Evolutionary conservation across 768 basidiomycete genomes (phyloP).

Genomic region (Pseudohyphozyma bogoriensis): DNA sequence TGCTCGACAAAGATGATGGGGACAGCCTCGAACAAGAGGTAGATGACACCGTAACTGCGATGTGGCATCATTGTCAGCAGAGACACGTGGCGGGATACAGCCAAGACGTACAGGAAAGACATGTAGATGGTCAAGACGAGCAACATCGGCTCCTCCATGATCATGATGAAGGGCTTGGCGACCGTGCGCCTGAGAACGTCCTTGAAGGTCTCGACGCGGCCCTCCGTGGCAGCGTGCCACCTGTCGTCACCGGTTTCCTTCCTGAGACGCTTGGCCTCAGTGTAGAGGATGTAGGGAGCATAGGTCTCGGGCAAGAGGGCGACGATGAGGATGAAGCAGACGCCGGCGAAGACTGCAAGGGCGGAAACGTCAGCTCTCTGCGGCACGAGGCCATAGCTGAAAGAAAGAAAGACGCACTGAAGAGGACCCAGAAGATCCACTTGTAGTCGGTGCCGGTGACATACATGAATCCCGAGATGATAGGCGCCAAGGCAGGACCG

Average conservation of each 20-base stretch:
- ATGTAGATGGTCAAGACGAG: slow-evolving; percentile 29
- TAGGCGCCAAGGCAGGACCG: slow-evolving; percentile 30
- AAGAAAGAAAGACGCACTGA: not conserved
- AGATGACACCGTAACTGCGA: slow-evolving; percentile 29
- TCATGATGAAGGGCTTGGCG: slow-evolving; percentile 31
- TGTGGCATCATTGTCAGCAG: not conserved
- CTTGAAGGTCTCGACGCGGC: not conserved
- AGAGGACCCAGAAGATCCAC: slow-evolving; percentile 29
- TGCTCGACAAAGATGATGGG: slow-evolving; percentile 34
- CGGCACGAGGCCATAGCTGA: too few relatives aligned
- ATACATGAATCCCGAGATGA: slow-evolving; percentile 25
- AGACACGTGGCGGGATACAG: not conserved
- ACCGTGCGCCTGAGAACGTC: slow-evolving; percentile 20
- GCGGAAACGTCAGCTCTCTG: too few relatives aligned
- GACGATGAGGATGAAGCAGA: slow-evolving; percentile 25
- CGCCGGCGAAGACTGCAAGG: slow-evolving; percentile 18
- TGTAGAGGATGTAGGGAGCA: slow-evolving; percentile 24
- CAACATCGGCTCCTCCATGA: slow-evolving; percentile 35
- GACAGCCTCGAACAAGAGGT: slow-evolving; percentile 37
- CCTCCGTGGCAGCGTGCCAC: slow-evolving; percentile 22
- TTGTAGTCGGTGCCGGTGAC: slow-evolving; percentile 15
- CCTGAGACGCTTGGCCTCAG: slow-evolving; percentile 28
- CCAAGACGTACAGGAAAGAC: slow-evolving; percentile 10
- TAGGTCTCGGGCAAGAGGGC: slow-evolving; percentile 30
- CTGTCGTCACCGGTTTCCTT: slow-evolving; percentile 34